phyloP scores from a whole-genome alignment of 805 yeast species.

The Barnettozyma pratensis region DNA sequence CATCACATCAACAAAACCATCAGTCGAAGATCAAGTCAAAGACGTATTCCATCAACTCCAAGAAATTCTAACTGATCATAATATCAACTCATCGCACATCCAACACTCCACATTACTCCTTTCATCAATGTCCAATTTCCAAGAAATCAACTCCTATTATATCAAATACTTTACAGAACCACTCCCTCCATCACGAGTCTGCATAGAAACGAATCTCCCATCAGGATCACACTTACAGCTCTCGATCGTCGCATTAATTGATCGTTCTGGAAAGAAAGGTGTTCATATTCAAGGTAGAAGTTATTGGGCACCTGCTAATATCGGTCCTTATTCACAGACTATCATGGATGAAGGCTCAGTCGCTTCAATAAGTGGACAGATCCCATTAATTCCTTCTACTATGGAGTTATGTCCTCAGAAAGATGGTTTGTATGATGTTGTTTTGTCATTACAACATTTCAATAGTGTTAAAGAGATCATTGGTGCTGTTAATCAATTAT shows the following conservation, averaged over 20 bases:
- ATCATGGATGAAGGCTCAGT: constrained; percentile 44
- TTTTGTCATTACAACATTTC: constrained; percentile 71
- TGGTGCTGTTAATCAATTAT: constrained; percentile 38
- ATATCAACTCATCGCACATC: constrained; percentile 39
- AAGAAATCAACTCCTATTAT: constrained; percentile 57
- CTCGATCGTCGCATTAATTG: constrained; percentile 49
- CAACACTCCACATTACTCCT: constrained; percentile 59
- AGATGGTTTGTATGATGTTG: constrained; percentile 32
- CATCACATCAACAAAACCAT: constrained; percentile 20
- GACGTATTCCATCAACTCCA: constrained; percentile 45
- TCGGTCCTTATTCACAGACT: constrained; percentile 95
- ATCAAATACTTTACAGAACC: constrained; percentile 47
- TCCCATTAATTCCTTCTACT: constrained; percentile 70
- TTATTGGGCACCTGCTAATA: constrained; percentile 98
- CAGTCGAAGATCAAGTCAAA: constrained; percentile 39
- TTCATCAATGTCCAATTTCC: constrained; percentile 60
- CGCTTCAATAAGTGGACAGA: constrained; percentile 82
- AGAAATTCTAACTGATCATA: constrained; percentile 26
- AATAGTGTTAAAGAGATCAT: constrained; percentile 54
- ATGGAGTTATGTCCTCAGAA: constrained; percentile 42
- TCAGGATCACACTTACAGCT: constrained; percentile 39
- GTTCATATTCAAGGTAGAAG: constrained; percentile 90
- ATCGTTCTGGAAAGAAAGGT: constrained; percentile 46
- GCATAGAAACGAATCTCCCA: constrained; percentile 60
- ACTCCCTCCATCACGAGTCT: constrained; percentile 85